Percentiles rank a stretch among this genome's conserved stretches.
phyloP scores from a whole-genome alignment of 768 basidiomycete species.

The Trametes coccinea region DNA sequence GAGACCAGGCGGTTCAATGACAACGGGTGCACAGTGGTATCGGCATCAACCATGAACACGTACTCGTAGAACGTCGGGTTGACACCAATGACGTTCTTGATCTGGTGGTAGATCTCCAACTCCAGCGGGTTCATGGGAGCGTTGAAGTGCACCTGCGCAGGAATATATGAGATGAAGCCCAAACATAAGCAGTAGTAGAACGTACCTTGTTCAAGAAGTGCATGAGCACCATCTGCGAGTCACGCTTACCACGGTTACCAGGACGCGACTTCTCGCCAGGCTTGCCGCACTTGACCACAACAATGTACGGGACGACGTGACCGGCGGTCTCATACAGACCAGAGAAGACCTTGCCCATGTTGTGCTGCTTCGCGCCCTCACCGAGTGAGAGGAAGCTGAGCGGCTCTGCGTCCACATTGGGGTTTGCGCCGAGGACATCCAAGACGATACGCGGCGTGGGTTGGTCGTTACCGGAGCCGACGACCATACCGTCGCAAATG shows the following conservation, averaged over 20 bases:
- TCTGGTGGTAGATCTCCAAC: constrained; percentile 98
- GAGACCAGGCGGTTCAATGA: constrained; percentile 91
- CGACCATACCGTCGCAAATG: constrained; percentile 98
- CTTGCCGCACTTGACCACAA: constrained; percentile 92
- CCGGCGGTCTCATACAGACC: constrained; percentile 92
- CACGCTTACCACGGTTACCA: constrained; percentile 97
- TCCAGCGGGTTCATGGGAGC: constrained; percentile 95
- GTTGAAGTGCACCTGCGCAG: constrained; percentile 87
- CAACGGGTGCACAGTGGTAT: constrained; percentile 88
- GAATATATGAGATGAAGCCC: neutral
- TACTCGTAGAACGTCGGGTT: constrained; percentile 99
- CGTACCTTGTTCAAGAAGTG: constrained; percentile 94
- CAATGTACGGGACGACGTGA: constrained; percentile 94
- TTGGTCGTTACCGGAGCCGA: constrained; percentile 94
- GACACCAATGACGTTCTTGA: constrained; percentile 99
- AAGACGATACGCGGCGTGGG: constrained; percentile 96
- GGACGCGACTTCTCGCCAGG: constrained; percentile 91
- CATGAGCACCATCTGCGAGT: constrained; percentile 95
- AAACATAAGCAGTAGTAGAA: neutral
- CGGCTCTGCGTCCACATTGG: constrained; percentile 92
- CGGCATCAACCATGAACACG: constrained; percentile 89
- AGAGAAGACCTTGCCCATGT: constrained; percentile 98
- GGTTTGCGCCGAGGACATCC: constrained; percentile 93
- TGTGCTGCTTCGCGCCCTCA: constrained; percentile 94
- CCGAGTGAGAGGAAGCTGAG: constrained; percentile 92